Evolutionary conservation across 345 rosid genomes (phyloP).

Genomic region (Eucalyptus viminalis): DNA sequence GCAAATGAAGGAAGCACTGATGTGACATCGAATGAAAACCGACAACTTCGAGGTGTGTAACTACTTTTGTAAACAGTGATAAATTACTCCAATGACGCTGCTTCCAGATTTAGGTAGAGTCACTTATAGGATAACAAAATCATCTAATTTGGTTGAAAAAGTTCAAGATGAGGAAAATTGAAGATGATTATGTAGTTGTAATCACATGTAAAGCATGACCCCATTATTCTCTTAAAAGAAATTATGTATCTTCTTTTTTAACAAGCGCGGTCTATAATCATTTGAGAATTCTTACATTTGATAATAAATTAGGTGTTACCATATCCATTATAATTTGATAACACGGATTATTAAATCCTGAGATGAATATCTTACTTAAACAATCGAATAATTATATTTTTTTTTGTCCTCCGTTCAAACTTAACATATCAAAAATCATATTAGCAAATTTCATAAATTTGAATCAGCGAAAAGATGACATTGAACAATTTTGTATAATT

Average conservation of each 20-base stretch:
- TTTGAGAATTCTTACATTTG: neutral
- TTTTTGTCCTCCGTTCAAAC: neutral
- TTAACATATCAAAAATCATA: rapidly evolving
- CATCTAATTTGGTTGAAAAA: neutral
- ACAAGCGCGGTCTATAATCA: neutral
- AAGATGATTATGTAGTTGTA: neutral
- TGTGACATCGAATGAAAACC: neutral
- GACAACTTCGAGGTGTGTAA: neutral
- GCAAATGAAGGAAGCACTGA: neutral
- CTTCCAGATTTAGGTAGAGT: neutral
- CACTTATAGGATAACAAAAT: neutral
- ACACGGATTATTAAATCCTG: too few relatives aligned
- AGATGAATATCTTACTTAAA: neutral
- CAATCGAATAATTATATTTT: neutral
- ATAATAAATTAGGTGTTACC: too few relatives aligned
- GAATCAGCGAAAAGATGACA: neutral
- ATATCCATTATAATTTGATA: too few relatives aligned
- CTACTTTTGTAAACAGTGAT: neutral
- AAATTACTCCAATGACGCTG: neutral
- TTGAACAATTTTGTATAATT: neutral
- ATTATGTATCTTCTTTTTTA: neutral
- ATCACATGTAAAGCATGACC: neutral
- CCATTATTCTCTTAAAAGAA: neutral
- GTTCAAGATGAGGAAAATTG: neutral
- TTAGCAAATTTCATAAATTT: neutral